A percentile compares a stretch with the other conserved stretches of the same genome.
These are phyloP conservation scores for Chlamydomonas sphaeroides DNA, from an alignment of 139 green algal species.

Conservation along the genomic window DNA sequence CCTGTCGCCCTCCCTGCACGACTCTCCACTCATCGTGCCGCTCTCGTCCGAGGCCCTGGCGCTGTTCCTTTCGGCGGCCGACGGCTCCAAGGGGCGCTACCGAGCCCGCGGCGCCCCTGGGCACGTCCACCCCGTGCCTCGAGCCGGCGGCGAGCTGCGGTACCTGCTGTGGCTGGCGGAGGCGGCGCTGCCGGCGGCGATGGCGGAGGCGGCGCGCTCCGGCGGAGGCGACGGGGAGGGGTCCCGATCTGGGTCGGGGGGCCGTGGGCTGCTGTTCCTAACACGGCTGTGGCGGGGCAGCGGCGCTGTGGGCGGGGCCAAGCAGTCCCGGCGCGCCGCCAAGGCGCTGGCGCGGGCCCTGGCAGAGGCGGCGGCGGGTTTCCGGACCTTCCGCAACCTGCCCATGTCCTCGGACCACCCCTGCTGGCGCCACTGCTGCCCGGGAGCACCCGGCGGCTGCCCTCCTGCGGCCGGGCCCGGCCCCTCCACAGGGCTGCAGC, in stretches of 20 bases:
- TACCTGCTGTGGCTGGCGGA: constrained; percentile 28
- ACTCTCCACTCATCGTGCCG: neutral
- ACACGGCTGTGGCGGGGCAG: no score
- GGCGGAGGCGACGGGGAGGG: no score
- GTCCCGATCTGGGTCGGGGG: no score
- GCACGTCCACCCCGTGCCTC: neutral
- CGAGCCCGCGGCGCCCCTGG: no score
- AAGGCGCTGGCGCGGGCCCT: constrained; percentile 1
- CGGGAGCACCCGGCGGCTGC: neutral
- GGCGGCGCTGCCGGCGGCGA: neutral
- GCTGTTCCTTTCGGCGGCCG: neutral
- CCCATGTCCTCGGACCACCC: constrained; percentile 11
- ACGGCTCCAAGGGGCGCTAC: no score
- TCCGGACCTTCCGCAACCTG: neutral
- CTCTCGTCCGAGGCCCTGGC: constrained; percentile 3
- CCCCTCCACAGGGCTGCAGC: neutral
- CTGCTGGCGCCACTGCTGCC: neutral
- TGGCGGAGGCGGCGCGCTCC: neutral
- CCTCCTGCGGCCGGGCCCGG: neutral
- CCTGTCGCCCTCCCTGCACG: no score
- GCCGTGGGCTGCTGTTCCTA: no score
- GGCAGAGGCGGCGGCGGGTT: neutral
- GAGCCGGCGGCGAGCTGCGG: neutral
- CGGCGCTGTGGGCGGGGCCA: no score
- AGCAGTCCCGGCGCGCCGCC: neutral